Evolutionary conservation across 768 basidiomycete species (phyloP), one percentile per base, ranked within the genome.

Genomic region (Harrya chromipes): DNA sequence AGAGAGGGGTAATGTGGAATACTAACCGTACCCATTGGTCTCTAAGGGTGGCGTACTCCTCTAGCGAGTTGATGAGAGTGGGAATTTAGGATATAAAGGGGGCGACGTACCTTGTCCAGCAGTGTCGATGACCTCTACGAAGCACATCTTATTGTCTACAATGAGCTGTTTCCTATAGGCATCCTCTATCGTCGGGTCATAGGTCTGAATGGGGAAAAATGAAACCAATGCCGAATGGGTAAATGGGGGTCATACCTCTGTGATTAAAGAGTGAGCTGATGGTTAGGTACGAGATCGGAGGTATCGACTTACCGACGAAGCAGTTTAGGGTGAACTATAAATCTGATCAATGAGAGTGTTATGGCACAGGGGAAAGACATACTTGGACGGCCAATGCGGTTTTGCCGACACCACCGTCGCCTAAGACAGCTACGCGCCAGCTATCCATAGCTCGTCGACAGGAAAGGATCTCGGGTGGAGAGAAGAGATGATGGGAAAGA

Each of bases 151-250:
- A 66, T 93, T 92, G 71, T 95, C 94, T 56, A 97, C 92, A 49
- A 94, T 84, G 60, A 94, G 80, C 67, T 94, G 92, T 70, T 94
- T 95, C 62, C 94, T 82, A 73, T 97, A 97, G 55, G 93, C 93
- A 69, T 97, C 94, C 73, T 97, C 94, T 82, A 97, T 97, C 60
- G 94, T 97, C 49, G 94, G 94, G 74, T 97, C 94, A 70, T 97
- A 97, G 45, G 92, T 92, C 91, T 95, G 57, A 49, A 35, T 4
- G 23, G 46, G 47, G 53, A 40, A 33, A 19, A 42, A 36, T 55
- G 21, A 55, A 49, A 34, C 26, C 38, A 58, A 37, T 52, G 49
- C 35, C 24, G 24, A 20, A 37, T 6, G 20, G 50, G 53, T 57
- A 24, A 46, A 44, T 19, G 9, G 26, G 36, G 38, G 34, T 60